phyloP scores from a whole-genome alignment of 2,329 filamentous ascomycete genomes.

The Stachybotrys chartarum region DNA sequence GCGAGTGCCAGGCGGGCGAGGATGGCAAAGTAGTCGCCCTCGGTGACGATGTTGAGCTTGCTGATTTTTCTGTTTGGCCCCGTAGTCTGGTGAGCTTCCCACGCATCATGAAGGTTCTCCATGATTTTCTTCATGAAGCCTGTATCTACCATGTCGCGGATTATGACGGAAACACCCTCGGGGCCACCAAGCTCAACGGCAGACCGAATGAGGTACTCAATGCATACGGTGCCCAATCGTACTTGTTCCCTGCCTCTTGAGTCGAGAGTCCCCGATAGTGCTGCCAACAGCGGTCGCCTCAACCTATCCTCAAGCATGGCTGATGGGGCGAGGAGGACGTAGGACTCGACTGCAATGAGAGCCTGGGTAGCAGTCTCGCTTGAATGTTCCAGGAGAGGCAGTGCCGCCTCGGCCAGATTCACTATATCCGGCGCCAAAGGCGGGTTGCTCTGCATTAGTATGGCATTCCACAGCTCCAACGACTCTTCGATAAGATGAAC shows the following conservation, averaged over 20 bases:
- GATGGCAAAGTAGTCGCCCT: constrained; percentile 81
- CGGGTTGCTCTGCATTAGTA: constrained; percentile 58
- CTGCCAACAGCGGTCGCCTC: constrained; percentile 42
- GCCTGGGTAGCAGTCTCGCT: constrained; percentile 56
- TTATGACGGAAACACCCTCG: constrained; percentile 53
- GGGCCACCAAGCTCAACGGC: constrained; percentile 56
- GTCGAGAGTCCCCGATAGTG: constrained; percentile 41
- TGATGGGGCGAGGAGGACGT: constrained; percentile 63
- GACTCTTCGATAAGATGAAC: constrained; percentile 87
- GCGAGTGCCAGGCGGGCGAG: constrained; percentile 71
- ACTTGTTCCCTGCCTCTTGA: constrained; percentile 51
- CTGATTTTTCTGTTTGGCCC: constrained; percentile 68
- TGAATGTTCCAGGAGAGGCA: constrained; percentile 61
- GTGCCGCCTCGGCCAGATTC: constrained; percentile 52
- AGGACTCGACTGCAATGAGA: constrained; percentile 60
- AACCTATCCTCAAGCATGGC: constrained; percentile 53
- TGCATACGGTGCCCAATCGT: constrained; percentile 49
- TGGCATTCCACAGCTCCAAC: constrained; percentile 77
- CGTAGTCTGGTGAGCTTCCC: constrained; percentile 71
- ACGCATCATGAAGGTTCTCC: constrained; percentile 58
- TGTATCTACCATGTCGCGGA: constrained; percentile 56
- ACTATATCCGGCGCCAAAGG: constrained; percentile 57
- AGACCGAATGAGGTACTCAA: constrained; percentile 58
- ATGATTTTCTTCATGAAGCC: constrained; percentile 59
- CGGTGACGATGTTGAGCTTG: constrained; percentile 64